Conservation (phyloP, 192 early-diverging fungal genomes). For the Gigaspora rosea region DNA sequence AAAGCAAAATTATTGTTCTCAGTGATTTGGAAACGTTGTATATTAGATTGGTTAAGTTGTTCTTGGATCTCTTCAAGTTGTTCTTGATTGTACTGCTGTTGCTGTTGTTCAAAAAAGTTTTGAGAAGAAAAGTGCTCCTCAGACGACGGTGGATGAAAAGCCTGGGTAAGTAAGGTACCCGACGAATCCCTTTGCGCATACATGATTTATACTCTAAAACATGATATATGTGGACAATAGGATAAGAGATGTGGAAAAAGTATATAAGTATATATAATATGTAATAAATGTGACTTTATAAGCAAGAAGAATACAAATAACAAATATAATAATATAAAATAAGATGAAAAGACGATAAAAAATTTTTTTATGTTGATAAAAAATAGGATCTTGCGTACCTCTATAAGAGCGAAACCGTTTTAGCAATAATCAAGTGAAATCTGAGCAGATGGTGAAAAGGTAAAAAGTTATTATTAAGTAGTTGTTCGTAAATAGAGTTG, state of each 20-base stretch:
- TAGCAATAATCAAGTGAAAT: no score
- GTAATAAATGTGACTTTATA: no score
- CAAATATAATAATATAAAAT: no score
- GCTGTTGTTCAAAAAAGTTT: conserved; percentile 13
- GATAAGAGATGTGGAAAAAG: not conserved
- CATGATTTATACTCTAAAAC: conserved; percentile 13
- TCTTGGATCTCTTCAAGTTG: conserved; percentile 24
- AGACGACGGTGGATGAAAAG: conserved; percentile 26
- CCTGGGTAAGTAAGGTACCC: conserved; percentile 14
- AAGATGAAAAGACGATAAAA: no score
- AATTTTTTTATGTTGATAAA: no score
- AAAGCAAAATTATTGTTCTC: conserved; percentile 5
- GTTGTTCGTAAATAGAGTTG: no score
- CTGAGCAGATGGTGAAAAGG: no score
- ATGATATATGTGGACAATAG: not conserved
- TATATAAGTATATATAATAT: not conserved
- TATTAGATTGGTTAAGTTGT: conserved; percentile 8
- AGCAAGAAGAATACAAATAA: no score
- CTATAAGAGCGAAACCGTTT: no score
- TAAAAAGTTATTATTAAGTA: no score
- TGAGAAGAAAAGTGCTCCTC: conserved; percentile 18
- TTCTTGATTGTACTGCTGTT: conserved; percentile 18
- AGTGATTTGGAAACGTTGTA: conserved; percentile 1
- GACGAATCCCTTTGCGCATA: conserved; percentile 12
- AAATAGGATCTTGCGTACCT: no score